These are phyloP conservation scores for Diaporthe ilicicola DNA, from an alignment of 2,329 filamentous ascomycete species.

Conservation along the genomic window DNA sequence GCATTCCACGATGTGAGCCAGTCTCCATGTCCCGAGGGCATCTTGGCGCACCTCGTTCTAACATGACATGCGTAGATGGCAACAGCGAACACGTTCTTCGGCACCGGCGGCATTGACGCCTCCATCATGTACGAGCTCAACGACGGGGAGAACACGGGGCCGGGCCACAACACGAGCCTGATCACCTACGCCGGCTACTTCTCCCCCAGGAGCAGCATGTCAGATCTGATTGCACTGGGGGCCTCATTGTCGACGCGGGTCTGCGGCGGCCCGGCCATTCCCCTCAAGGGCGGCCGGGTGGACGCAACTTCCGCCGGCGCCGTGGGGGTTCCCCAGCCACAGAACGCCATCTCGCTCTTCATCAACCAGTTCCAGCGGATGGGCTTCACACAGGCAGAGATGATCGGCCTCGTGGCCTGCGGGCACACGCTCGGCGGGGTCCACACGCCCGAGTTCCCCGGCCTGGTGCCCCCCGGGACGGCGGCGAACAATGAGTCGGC, in stretches of 20 bases:
- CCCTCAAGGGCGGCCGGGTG: slow-evolving; percentile 60
- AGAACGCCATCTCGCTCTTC: slow-evolving; percentile 62
- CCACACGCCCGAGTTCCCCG: slow-evolving; percentile 61
- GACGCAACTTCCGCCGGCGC: slow-evolving; percentile 60
- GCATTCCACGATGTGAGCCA: slow-evolving; percentile 63
- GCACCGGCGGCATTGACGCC: slow-evolving; percentile 64
- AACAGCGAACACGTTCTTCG: slow-evolving; percentile 57
- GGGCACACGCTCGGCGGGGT: slow-evolving; percentile 70
- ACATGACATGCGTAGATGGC: slow-evolving; percentile 50
- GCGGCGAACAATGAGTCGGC: slow-evolving; percentile 52
- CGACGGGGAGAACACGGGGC: slow-evolving; percentile 64
- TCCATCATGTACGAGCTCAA: slow-evolving; percentile 68
- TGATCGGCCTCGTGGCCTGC: slow-evolving; percentile 69
- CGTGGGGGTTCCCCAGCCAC: slow-evolving; percentile 63
- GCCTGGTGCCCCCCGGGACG: slow-evolving; percentile 56
- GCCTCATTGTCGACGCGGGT: slow-evolving; percentile 66
- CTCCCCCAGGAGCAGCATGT: slow-evolving; percentile 58
- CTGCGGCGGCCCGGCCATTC: slow-evolving; percentile 65
- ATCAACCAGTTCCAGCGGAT: slow-evolving; percentile 63
- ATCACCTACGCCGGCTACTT: slow-evolving; percentile 62
- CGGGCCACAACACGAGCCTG: slow-evolving; percentile 62
- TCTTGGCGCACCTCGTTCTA: background rate
- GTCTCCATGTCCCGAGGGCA: background rate
- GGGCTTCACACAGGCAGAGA: slow-evolving; percentile 64
- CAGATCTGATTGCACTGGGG: slow-evolving; percentile 66